Evolutionary conservation across 257 asterid species (phyloP).

Genomic region (Solanum commersonii): DNA sequence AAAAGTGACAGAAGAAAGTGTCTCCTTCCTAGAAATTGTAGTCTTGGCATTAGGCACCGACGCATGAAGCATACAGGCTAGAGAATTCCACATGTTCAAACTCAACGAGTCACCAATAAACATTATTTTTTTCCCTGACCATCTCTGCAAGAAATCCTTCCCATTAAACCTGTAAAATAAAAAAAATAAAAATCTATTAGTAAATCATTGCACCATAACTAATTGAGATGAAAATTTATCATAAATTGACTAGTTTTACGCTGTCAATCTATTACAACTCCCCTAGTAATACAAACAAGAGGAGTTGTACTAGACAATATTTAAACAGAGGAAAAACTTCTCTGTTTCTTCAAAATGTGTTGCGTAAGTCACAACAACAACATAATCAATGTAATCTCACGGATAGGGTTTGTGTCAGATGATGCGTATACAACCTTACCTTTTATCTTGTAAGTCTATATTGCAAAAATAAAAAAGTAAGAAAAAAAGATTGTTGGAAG

Average conservation of each 20-base stretch:
- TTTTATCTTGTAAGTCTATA: not conserved
- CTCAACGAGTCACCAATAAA: constrained; percentile 83
- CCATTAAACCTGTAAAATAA: constrained; percentile 43
- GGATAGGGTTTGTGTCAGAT: not conserved
- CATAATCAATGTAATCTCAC: not conserved
- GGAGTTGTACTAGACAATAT: not conserved
- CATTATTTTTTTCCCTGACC: constrained; percentile 73
- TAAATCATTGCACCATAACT: not conserved
- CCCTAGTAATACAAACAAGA: not conserved
- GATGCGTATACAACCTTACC: not conserved
- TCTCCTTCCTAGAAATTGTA: constrained; percentile 17
- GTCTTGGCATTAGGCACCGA: constrained; percentile 35
- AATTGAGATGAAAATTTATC: not conserved
- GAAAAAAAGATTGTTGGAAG: not conserved
- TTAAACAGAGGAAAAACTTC: not conserved
- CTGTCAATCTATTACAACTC: not conserved
- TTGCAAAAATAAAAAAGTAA: not conserved
- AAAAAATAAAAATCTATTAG: not conserved
- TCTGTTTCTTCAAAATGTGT: not conserved
- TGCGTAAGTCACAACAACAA: not conserved
- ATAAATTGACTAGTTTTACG: not conserved
- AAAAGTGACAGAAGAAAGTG: constrained; percentile 45
- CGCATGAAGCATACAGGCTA: constrained; percentile 68
- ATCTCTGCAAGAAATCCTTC: constrained; percentile 45
- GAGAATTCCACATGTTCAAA: constrained; percentile 66